Percentiles rank a stretch among this genome's conserved stretches.
These are phyloP conservation scores for Boletus vinaceobasis DNA, from an alignment of 768 basidiomycete genomes.

Conservation along the genomic window DNA sequence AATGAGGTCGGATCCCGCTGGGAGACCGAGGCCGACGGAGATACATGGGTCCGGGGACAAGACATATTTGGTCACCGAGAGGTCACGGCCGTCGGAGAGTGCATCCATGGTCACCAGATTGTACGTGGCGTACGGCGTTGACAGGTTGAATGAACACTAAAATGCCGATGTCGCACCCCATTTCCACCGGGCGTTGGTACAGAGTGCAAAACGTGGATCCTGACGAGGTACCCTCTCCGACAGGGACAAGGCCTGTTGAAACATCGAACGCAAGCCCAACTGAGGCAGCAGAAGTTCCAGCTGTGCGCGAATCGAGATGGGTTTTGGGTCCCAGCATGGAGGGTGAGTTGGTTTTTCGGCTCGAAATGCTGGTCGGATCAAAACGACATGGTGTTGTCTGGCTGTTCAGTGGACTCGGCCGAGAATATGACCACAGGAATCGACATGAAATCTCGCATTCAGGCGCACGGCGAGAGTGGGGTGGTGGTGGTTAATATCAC, in stretches of 20 bases:
- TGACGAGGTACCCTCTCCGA: not conserved
- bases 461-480: not conserved
- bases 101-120: not conserved
- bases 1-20: not conserved
- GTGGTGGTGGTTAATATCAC: slow-evolving; percentile 12
- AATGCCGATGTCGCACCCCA: not conserved
- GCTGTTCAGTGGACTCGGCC: slow-evolving; percentile 4
- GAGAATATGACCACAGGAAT: not conserved
- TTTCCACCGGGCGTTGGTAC: not conserved
- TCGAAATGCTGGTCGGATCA: slow-evolving; percentile 1
- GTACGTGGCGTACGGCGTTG: slow-evolving; percentile 11
- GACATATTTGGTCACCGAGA: slow-evolving; percentile 6
- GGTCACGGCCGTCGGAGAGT: slow-evolving; percentile 1
- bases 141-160: not conserved
- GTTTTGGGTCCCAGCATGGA: slow-evolving; percentile 6
- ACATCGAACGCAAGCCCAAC: not conserved
- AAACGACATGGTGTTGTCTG: not conserved
- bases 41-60: slow-evolving; percentile 5
- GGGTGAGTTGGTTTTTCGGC: slow-evolving; percentile 8
- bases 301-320: slow-evolving; percentile 6
- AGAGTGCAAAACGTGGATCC: slow-evolving; percentile 8
- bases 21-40: slow-evolving; percentile 14
- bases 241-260: not conserved
- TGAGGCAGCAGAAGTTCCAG: not conserved
- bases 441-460: not conserved